These are phyloP conservation scores for Vanderwaltozyma polyspora DNA, from an alignment of 805 yeast genomes.

Conservation along the genomic window DNA sequence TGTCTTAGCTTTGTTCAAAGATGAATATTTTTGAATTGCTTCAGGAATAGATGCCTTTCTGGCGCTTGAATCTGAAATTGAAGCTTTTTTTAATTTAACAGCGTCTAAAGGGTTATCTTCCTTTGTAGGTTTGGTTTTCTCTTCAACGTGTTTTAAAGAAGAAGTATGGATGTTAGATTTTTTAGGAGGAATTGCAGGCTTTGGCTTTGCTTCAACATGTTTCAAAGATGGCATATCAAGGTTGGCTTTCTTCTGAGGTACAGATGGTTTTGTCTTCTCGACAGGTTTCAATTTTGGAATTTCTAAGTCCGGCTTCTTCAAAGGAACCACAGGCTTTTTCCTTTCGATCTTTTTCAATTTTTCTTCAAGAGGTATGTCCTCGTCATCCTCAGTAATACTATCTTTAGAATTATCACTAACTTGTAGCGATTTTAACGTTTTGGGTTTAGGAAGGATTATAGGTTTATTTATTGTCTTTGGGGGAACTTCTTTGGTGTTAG, in stretches of 20 bases:
- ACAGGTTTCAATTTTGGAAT: conserved; percentile 4
- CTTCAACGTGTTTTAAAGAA: conserved; percentile 10
- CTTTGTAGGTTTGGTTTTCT: neutral
- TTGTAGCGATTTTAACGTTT: neutral
- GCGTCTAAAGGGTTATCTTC: neutral
- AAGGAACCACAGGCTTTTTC: neutral
- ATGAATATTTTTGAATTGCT: conserved; percentile 9
- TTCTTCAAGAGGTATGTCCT: neutral
- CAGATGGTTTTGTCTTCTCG: conserved; percentile 6
- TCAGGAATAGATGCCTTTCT: conserved; percentile 13
- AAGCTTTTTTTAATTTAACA: conserved; percentile 5
- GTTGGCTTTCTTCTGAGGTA: conserved; percentile 9
- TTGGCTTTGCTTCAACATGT: neutral
- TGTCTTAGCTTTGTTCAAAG: conserved; percentile 5
- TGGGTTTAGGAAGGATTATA: conserved; percentile 8
- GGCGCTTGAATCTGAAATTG: conserved; percentile 4
- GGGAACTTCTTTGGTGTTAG: conserved; percentile 2
- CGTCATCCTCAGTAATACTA: neutral
- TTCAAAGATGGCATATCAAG: neutral
- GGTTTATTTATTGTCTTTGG: conserved; percentile 7
- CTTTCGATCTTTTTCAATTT: neutral
- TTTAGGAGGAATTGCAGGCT: conserved; percentile 7
- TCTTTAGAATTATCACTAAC: neutral
- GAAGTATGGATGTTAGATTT: conserved; percentile 6
- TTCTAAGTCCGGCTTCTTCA: conserved; percentile 1